Evolutionary conservation across 225 moss, liverwort and hornwort species (phyloP), one percentile per base, ranked within the genome.

Genomic region (Sphagnum contortum): DNA sequence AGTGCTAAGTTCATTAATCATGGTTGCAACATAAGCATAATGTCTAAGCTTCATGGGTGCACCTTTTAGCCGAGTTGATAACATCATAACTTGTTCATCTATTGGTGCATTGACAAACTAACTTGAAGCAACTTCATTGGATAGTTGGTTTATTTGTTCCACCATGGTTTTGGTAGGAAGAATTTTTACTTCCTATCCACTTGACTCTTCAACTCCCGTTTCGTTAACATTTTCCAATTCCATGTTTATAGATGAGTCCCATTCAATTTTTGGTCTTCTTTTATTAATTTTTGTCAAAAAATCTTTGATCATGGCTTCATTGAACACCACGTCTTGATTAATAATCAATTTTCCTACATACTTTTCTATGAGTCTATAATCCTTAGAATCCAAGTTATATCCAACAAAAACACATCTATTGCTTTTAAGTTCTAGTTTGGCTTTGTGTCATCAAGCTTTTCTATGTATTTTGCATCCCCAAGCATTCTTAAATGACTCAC

Each of bases 341-440:
- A 45, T 12, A 29, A 67, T 55, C 2, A 56, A 5, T 47, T 58
- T 55, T 48, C 48, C 47, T 2, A 44, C 57, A 6, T 57, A 4
- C 48, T 44, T 2, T 3, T 67, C 12, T 8, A 29, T 53, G 7
- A 67, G 5, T 47, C 57, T 57, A 44, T 67, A 67, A 5, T 2
- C 56, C 44, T 67, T 67, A 6, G 2, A 48, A 46, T 48, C 67
- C 44, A 53, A 52, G 14, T n/a, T 45, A 5, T 67, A 67, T 3
- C 67, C 67, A 13, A 67, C 2, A 12, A 67, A 57, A 3, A 67
- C 45, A 44, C 63, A 64, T 64, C 12, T 64, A 4, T 3, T 12
- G 49, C 48, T 51, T 49, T 64, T 64, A 14, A 3, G 50, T 49
- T 64, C 63, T 10, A 64, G 12, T 48, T 64, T 64, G 11, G 48